These are phyloP conservation scores for Pyrus hybrid DNA, from an alignment of 331 rosid genomes.

Conservation along the genomic window DNA sequence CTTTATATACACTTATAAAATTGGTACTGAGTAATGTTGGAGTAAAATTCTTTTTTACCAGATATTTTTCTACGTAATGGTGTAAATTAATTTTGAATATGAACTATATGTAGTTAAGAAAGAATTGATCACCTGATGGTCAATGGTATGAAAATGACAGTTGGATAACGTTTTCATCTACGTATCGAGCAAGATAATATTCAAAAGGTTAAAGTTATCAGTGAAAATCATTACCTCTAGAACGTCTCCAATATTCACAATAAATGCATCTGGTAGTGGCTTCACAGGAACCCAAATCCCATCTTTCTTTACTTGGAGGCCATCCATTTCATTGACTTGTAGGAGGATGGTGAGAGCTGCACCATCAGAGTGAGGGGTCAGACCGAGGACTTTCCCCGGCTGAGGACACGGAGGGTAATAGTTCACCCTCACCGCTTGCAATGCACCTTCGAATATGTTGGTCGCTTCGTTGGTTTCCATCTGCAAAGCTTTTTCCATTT, in stretches of 20 bases:
- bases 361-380: constrained; percentile 20
- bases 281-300: constrained; percentile 22
- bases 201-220: not conserved
- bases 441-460: not conserved
- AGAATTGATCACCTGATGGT: too few species aligned
- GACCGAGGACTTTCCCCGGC: constrained; percentile 5
- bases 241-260: constrained; percentile 24
- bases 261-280: constrained; percentile 27
- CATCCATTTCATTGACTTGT: constrained; percentile 19
- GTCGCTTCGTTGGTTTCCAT: constrained; percentile 1
- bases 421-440: constrained; percentile 16
- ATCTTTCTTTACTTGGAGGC: constrained; percentile 27
- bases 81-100: too few species aligned
- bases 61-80: too few species aligned
- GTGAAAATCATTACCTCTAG: constrained; percentile 14
- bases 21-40: too few species aligned
- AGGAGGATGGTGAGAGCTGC: constrained; percentile 16
- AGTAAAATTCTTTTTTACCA: too few species aligned
- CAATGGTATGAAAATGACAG: not conserved
- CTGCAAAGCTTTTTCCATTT: constrained; percentile 18
- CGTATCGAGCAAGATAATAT: not conserved
- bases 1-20: too few species aligned
- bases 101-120: too few species aligned
- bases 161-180: not conserved
- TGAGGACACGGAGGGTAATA: constrained; percentile 26